phyloP scores from a whole-genome alignment of 805 yeast genomes.

The Myxozyma geophila region DNA sequence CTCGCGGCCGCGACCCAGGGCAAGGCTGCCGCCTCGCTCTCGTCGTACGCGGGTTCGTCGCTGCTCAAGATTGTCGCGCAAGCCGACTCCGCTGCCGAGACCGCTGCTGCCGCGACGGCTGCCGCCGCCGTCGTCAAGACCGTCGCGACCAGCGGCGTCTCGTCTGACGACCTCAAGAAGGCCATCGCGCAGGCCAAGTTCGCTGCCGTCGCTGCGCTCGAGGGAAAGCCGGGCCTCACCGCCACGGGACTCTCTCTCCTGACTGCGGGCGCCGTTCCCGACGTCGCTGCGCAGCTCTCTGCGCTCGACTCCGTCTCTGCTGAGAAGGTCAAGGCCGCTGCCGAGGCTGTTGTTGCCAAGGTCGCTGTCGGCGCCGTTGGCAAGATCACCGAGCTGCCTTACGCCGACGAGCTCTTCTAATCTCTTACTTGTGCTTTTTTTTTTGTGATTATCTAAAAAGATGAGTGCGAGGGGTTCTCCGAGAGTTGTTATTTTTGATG shows the following conservation, averaged over 20 bases:
- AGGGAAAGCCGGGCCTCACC: constrained; percentile 28
- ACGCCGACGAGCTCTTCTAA: constrained; percentile 64
- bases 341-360: constrained; percentile 50
- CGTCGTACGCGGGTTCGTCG: constrained; percentile 76
- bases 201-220: constrained; percentile 54
- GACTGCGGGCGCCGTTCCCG: constrained; percentile 48
- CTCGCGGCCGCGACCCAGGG: constrained; percentile 53
- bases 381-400: constrained; percentile 83
- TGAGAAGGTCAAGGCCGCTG: constrained; percentile 47
- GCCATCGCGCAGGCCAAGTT: constrained; percentile 65
- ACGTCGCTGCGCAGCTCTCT: constrained; percentile 41
- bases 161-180: constrained; percentile 49
- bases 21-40: constrained; percentile 54
- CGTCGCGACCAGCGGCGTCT: constrained; percentile 35
- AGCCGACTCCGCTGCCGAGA: constrained; percentile 62
- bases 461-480: background rate
- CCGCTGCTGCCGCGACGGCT: constrained; percentile 61
- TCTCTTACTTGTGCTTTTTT: background rate
- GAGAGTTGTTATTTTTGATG: too few relatives aligned
- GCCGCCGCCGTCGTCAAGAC: constrained; percentile 32
- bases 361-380: constrained; percentile 91
- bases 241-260: constrained; percentile 38
- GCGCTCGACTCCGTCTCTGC: constrained; percentile 36
- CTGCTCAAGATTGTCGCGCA: constrained; percentile 73
- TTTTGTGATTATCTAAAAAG: background rate